Evolutionary conservation across 1,284 basidiomycete species (phyloP).

Genomic region (Xanthoconium separans): DNA sequence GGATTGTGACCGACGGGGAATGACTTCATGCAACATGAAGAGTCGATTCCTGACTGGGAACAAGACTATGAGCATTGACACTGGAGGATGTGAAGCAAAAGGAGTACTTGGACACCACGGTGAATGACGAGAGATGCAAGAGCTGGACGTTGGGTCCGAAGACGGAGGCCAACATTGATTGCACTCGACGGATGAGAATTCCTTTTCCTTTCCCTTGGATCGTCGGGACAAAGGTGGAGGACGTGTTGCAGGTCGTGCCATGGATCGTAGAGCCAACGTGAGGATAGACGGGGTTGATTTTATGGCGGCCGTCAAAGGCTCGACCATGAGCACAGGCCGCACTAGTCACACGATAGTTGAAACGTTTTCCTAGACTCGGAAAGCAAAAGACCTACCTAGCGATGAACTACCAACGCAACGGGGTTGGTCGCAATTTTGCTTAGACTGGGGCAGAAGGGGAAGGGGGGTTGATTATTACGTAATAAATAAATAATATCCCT

Average conservation of each 20-base stretch:
- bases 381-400: constrained; percentile 15
- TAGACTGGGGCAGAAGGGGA: not conserved
- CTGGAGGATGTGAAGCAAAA: not conserved
- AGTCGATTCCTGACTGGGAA: constrained; percentile 29
- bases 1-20: constrained; percentile 24
- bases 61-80: constrained; percentile 11
- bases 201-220: constrained; percentile 51
- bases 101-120: constrained; percentile 40
- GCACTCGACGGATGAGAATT: constrained; percentile 31
- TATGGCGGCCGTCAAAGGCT: constrained; percentile 29
- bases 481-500: constrained; percentile 8
- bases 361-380: not conserved
- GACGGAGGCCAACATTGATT: constrained; percentile 18
- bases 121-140: constrained; percentile 42
- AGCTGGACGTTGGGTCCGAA: constrained; percentile 38
- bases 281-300: constrained; percentile 21
- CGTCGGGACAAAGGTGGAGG: constrained; percentile 48
- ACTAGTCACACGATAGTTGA: not conserved
- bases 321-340: constrained; percentile 28
- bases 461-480: constrained; percentile 16
- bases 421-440: constrained; percentile 9
- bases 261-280: constrained; percentile 21
- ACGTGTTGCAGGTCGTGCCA: constrained; percentile 30
- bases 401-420: constrained; percentile 1
- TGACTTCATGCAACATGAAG: constrained; percentile 35